Percentiles rank a stretch among this genome's conserved stretches.
These are phyloP conservation scores for Pleurotus giganteus DNA, from an alignment of 768 basidiomycete genomes.

Conservation along the genomic window DNA sequence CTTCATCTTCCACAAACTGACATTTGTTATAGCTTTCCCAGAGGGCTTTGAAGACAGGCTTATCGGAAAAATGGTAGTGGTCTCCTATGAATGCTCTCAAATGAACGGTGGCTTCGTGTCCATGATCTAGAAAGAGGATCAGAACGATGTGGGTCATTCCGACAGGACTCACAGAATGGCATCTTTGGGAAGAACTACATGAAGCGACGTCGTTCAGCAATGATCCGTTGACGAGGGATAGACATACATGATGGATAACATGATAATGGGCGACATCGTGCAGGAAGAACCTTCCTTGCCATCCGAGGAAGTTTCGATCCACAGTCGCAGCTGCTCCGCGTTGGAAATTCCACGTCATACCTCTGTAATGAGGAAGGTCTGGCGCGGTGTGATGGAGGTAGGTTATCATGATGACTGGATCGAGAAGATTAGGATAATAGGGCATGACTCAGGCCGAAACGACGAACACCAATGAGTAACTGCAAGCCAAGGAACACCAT, in stretches of 20 bases:
- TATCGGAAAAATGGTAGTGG: slow-evolving; percentile 43
- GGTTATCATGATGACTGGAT: slow-evolving; percentile 45
- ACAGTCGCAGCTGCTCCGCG: slow-evolving; percentile 48
- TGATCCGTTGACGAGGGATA: not conserved
- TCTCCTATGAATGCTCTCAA: slow-evolving; percentile 48
- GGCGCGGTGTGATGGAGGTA: slow-evolving; percentile 41
- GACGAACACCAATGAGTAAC: slow-evolving; percentile 53
- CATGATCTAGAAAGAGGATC: slow-evolving; percentile 37
- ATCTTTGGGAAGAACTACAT: slow-evolving; percentile 38
- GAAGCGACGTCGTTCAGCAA: not conserved
- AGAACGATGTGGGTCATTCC: not conserved
- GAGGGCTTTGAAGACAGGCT: slow-evolving; percentile 42
- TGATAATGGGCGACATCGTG: slow-evolving; percentile 47
- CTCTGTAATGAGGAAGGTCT: slow-evolving; percentile 43
- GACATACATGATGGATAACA: slow-evolving; percentile 36
- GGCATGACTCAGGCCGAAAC: slow-evolving; percentile 12
- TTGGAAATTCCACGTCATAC: slow-evolving; percentile 41
- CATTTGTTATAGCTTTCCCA: slow-evolving; percentile 57
- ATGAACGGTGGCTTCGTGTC: slow-evolving; percentile 47
- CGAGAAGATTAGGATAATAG: not conserved
- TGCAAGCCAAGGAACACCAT: slow-evolving; percentile 52
- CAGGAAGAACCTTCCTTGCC: slow-evolving; percentile 48
- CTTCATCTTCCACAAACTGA: slow-evolving; percentile 58
- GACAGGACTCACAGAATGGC: slow-evolving; percentile 38
- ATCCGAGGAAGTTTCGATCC: slow-evolving; percentile 44